Percentiles rank a stretch among this genome's conserved stretches.
Evolutionary conservation across 2,329 filamentous ascomycete genomes (phyloP).

Genomic region (Delphinella strobiligena): DNA sequence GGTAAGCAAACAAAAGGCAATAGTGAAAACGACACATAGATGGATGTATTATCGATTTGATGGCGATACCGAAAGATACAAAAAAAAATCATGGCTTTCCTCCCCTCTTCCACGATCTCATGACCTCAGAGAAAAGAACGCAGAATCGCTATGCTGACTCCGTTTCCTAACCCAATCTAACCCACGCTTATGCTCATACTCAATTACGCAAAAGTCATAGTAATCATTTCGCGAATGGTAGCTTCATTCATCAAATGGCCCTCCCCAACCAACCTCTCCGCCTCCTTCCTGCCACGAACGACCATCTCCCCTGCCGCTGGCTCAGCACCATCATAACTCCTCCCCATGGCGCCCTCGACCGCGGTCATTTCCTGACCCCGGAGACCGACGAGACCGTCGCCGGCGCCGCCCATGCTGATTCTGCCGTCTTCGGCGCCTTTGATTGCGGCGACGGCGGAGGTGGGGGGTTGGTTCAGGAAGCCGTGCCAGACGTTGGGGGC

Average conservation of each 20-base stretch:
- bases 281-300: constrained; percentile 2
- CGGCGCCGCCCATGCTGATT: background rate
- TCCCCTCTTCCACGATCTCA: too few relatives aligned
- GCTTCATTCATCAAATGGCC: constrained; percentile 8
- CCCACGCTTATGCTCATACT: too few relatives aligned
- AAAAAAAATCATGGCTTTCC: too few relatives aligned
- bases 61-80: too few relatives aligned
- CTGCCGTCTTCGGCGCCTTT: constrained; percentile 5
- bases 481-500: constrained; percentile 67
- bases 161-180: background rate
- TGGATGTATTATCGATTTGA: too few relatives aligned
- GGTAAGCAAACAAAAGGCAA: too few relatives aligned
- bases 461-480: constrained; percentile 34
- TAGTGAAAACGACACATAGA: too few relatives aligned
- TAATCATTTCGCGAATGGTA: constrained; percentile 10
- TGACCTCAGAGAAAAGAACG: background rate
- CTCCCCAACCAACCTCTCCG: constrained; percentile 2
- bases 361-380: constrained; percentile 2
- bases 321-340: background rate
- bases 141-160: background rate
- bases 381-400: background rate
- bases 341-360: background rate
- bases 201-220: constrained; percentile 7
- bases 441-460: constrained; percentile 19
- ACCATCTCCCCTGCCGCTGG: constrained; percentile 1